Conservation (phyloP, 2,329 filamentous ascomycete species). For the Thermothelomyces thermophilus region DNA sequence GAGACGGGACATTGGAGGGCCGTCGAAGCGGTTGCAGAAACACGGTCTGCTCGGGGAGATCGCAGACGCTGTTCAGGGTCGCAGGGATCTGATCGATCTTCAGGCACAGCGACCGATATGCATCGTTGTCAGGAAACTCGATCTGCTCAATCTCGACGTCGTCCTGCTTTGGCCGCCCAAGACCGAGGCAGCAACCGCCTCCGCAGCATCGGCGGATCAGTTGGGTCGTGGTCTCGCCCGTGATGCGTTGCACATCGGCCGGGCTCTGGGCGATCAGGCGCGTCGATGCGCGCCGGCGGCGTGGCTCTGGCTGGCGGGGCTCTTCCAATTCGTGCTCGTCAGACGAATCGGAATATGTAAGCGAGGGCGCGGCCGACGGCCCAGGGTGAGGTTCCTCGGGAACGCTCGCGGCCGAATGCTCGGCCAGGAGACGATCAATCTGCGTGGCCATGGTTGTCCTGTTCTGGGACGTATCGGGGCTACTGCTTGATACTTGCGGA, state of each 20-base stretch:
- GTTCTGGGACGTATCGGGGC: not conserved
- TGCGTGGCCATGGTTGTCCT: slow-evolving; percentile 33
- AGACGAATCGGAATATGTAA: slow-evolving; percentile 56
- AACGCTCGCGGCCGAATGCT: slow-evolving; percentile 36
- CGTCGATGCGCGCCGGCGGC: slow-evolving; percentile 61
- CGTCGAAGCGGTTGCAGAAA: slow-evolving; percentile 56
- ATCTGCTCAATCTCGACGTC: slow-evolving; percentile 48
- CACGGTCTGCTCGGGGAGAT: slow-evolving; percentile 68
- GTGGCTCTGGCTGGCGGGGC: slow-evolving; percentile 38
- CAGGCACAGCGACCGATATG: slow-evolving; percentile 72
- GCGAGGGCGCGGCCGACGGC: slow-evolving; percentile 52
- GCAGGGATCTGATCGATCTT: slow-evolving; percentile 70
- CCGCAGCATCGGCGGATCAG: slow-evolving; percentile 58
- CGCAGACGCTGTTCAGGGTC: slow-evolving; percentile 61
- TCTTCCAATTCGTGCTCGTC: slow-evolving; percentile 50
- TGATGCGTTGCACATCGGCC: slow-evolving; percentile 56
- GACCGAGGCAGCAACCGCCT: slow-evolving; percentile 55
- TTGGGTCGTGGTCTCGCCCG: slow-evolving; percentile 56
- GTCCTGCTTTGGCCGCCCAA: slow-evolving; percentile 36
- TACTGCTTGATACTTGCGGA: not conserved
- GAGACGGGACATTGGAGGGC: slow-evolving; percentile 34
- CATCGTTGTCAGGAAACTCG: slow-evolving; percentile 68
- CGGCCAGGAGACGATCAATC: slow-evolving; percentile 35
- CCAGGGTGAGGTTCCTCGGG: slow-evolving; percentile 38
- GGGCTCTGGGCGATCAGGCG: slow-evolving; percentile 59